phyloP scores from a whole-genome alignment of 2,329 filamentous ascomycete genomes.

The Colletotrichum tropicicola region DNA sequence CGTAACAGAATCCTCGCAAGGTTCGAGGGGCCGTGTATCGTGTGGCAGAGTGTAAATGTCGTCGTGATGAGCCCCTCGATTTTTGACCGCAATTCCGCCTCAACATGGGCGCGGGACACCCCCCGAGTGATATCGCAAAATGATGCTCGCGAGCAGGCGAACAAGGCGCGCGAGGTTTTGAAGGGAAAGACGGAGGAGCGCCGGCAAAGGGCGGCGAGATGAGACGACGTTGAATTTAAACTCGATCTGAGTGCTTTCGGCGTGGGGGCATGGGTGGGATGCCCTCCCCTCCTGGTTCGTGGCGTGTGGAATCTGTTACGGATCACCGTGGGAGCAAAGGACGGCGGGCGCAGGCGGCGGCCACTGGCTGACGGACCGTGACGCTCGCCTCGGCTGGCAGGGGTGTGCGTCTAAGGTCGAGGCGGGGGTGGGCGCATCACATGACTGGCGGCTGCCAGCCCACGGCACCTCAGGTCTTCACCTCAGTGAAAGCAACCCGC shows the following conservation, averaged over 20 bases:
- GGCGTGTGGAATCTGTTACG: slow-evolving; percentile 27
- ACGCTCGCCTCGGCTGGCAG: no score
- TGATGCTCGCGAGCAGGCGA: slow-evolving; percentile 26
- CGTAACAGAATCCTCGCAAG: no score
- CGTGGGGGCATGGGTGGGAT: slow-evolving; percentile 30
- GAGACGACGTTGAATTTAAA: slow-evolving; percentile 35
- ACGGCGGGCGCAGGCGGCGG: neutral
- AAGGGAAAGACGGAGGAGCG: neutral
- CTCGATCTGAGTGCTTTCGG: slow-evolving; percentile 28
- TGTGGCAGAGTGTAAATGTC: slow-evolving; percentile 1
- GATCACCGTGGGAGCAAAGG: slow-evolving; percentile 10
- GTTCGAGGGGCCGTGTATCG: neutral
- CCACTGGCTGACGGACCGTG: no score
- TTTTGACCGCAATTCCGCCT: neutral
- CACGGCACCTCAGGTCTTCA: no score
- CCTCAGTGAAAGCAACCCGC: neutral
- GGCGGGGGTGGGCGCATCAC: neutral
- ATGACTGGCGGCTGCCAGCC: neutral
- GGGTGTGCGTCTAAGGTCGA: neutral
- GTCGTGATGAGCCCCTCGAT: neutral
- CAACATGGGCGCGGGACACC: slow-evolving; percentile 3
- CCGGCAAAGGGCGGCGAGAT: slow-evolving; percentile 1
- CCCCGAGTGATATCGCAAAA: slow-evolving; percentile 31
- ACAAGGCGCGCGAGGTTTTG: neutral
- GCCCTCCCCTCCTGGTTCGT: slow-evolving; percentile 21